Conservation (phyloP, 305 asterid genomes). For the Fraxinus nigra region DNA sequence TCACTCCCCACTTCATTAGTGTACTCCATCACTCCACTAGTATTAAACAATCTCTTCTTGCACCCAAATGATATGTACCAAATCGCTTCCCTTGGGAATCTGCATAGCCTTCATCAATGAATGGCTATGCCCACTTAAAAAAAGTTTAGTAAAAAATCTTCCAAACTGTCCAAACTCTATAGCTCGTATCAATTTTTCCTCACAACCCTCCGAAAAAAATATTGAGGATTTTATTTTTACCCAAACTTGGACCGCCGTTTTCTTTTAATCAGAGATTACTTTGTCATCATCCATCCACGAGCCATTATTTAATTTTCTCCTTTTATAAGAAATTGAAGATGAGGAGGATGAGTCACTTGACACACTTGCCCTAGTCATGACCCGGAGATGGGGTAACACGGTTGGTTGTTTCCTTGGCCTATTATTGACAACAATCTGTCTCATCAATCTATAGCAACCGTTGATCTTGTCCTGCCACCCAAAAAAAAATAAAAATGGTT, state of each 20-base stretch:
- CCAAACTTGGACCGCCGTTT: slow-evolving; percentile 51
- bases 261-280: slow-evolving; percentile 41
- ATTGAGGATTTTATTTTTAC: slow-evolving; percentile 47
- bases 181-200: slow-evolving; percentile 50
- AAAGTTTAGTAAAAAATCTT: slow-evolving; percentile 30
- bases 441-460: slow-evolving; percentile 57
- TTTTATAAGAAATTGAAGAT: slow-evolving; percentile 52
- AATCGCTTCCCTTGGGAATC: slow-evolving; percentile 82
- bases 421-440: slow-evolving; percentile 17
- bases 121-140: slow-evolving; percentile 38
- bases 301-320: slow-evolving; percentile 61
- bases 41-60: slow-evolving; percentile 30
- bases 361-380: slow-evolving; percentile 51
- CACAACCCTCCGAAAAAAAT: slow-evolving; percentile 42
- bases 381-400: slow-evolving; percentile 71
- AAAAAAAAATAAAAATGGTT: neutral
- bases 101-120: slow-evolving; percentile 47
- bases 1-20: slow-evolving; percentile 33
- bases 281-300: slow-evolving; percentile 59
- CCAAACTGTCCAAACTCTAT: slow-evolving; percentile 23
- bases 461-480: slow-evolving; percentile 58
- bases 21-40: slow-evolving; percentile 41
- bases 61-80: slow-evolving; percentile 55
- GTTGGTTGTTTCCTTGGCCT: slow-evolving; percentile 53
- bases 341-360: slow-evolving; percentile 52